Evolutionary conservation across 176 grass and related monocot species (phyloP).

Genomic region (Oryza australiensis): DNA sequence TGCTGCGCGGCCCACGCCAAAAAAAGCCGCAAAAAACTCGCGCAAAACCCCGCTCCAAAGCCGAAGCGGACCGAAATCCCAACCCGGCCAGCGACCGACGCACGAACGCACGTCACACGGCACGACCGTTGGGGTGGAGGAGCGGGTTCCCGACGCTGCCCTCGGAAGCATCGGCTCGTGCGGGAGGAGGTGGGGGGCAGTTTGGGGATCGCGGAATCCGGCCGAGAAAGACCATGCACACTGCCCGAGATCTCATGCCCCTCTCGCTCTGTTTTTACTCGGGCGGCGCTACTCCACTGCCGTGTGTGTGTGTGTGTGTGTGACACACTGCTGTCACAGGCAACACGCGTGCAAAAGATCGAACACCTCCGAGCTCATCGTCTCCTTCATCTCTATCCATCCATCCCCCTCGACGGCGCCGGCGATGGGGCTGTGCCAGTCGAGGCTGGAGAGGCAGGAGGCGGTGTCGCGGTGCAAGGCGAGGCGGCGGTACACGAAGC

Average conservation of each 20-base stretch:
- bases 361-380: neutral
- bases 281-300: neutral
- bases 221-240: constrained; percentile 23
- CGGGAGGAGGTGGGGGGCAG: neutral
- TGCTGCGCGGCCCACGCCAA: neutral
- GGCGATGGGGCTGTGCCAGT: constrained; percentile 69
- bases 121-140: constrained; percentile 26
- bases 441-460: constrained; percentile 79
- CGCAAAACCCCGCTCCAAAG: neutral
- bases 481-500: constrained; percentile 82
- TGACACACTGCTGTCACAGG: constrained; percentile 11
- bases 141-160: constrained; percentile 24
- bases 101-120: too few species aligned
- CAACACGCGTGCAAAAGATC: constrained; percentile 37
- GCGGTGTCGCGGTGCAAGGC: constrained; percentile 95
- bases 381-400: neutral
- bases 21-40: neutral
- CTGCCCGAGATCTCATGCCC: constrained; percentile 30
- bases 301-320: neutral
- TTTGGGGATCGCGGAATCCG: constrained; percentile 18
- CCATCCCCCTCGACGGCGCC: neutral
- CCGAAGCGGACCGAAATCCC: neutral
- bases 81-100: neutral
- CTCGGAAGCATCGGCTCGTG: neutral
- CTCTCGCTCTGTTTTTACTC: constrained; percentile 23